Percentiles rank a stretch among this genome's conserved stretches.
Evolutionary conservation across 83 land plant genomes (phyloP).

Genomic region (Picea mariana): DNA sequence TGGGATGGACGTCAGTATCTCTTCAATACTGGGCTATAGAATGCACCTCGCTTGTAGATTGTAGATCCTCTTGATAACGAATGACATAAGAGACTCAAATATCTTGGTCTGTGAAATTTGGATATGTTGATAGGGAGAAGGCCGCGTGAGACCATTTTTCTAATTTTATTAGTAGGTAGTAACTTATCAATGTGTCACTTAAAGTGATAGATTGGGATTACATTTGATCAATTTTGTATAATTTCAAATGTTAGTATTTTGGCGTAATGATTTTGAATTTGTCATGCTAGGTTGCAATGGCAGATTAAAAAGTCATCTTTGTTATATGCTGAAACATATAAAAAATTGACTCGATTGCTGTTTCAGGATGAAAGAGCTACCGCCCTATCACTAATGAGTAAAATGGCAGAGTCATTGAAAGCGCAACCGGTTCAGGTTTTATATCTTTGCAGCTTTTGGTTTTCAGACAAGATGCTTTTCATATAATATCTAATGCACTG

Average conservation of each 20-base stretch:
- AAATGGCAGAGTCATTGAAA: constrained; percentile 72
- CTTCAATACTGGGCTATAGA: no score
- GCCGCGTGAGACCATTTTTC: neutral
- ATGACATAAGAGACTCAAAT: neutral
- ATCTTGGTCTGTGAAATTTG: neutral
- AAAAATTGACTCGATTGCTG: neutral
- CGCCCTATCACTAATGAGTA: constrained; percentile 54
- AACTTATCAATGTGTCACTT: no score
- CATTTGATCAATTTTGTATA: neutral
- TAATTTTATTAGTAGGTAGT: no score
- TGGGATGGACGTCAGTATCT: no score
- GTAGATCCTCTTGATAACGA: no score
- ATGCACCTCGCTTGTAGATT: no score
- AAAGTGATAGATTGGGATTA: neutral
- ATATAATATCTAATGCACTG: neutral
- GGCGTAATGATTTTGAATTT: neutral
- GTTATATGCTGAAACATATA: neutral
- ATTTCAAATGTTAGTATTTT: neutral
- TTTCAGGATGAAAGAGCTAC: constrained; percentile 74
- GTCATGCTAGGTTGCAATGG: neutral
- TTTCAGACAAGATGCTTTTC: neutral
- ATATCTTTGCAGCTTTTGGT: neutral
- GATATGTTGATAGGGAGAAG: neutral
- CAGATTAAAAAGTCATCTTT: neutral
- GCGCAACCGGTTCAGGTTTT: constrained; percentile 76